Evolutionary conservation across 331 rosid genomes (phyloP), one percentile per base, ranked within the genome.

Genomic region (Rhamnella rubrinervis): DNA sequence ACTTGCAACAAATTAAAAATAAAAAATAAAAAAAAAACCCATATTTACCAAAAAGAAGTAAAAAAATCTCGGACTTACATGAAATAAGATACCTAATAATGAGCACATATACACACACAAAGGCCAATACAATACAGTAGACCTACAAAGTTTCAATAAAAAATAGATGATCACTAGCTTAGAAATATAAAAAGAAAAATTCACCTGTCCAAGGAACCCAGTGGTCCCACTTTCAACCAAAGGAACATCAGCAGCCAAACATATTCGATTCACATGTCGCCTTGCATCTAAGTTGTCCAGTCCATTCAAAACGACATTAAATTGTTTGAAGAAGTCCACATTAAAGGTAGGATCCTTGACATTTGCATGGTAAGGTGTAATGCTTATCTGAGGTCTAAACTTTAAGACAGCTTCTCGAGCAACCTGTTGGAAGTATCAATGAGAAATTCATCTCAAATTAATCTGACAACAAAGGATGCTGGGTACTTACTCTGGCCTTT

Each of bases 131-230:
- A 39, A 44, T 37, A 7, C 37, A 38, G 23, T 28, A 25, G 17
- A 14, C 20, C 31, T 59, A 62, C 20, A 58, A 19, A 35, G 20
- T 19, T 40, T 51, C 47, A 63, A 53, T 67, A 0, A 28, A 31
- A 78, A 53, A 73, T 55, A 63, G 6, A 60, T 55, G 19, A 37
- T 26, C 63, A 12, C 37, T 55, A 20, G 47, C 25, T 60, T 63
- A 59, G 28, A 28, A 63, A 77, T 63, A 61, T 67, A 74, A 72
- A 50, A 71, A 31, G 62, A 70, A 55, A 35, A 67, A 65, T 23
- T 76, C 44, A 95, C 99, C 99, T 95, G 99, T 57, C 99, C 99
- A 71, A 95, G 99, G 83, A 95, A 95, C 65, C 99, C 99, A 80
- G 99, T 95, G 31, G 99, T 95, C 76, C 99, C 99, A 86, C 99